Base-by-base conservation (phyloP, 2,329 filamentous ascomycete species). In the Scorias spongiosa region DNA sequence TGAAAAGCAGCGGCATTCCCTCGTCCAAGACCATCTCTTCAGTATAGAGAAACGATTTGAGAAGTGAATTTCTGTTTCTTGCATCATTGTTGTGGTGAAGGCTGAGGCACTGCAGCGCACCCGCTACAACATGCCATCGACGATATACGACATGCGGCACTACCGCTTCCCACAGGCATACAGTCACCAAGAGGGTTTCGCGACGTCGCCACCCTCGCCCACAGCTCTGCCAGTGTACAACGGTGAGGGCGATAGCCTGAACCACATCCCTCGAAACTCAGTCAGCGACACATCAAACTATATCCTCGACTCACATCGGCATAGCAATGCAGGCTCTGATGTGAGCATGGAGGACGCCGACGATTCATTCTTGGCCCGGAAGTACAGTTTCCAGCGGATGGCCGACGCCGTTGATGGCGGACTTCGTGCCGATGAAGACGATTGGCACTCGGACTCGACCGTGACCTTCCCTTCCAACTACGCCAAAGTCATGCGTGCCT, bases 401-500 rank as follows among this genome's bases (percentile, higher is more conserved):
- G 49, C 49, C n/a, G 49, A 50, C 38, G 49, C 49, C 9, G 47
- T 50, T 5, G 46, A 50, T 40, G 45, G 49, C n/a, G 49, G 15
- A 15, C 4, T 36, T 9, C 15, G 12, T 12, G 32, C 15, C 9
- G 32, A 12, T 12, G 32, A 36, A 12, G 32, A 36, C 5, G 32
- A 36, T 12, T 26, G 20, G 20, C 20, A 26, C 20, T 26, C 20
- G 20, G 32, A 36, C 32, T 5, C 11, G 4, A 36, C 12, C 32
- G 9, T 36, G 32, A 12, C 15, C 12, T 12, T 12, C 32, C 26
- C 54, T 28, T 50, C 50, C 12, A 45, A 44, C 32, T 58, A 57
- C 30, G 44, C 49, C 10, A 46, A 48, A 28, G 51, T 49, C 1
- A 56, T 58, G 52, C 51, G 57, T 37, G 52, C 51, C 11, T 51